Conservation (phyloP, 495 filamentous ascomycete species). For the Penicillium bovifimosum region DNA sequence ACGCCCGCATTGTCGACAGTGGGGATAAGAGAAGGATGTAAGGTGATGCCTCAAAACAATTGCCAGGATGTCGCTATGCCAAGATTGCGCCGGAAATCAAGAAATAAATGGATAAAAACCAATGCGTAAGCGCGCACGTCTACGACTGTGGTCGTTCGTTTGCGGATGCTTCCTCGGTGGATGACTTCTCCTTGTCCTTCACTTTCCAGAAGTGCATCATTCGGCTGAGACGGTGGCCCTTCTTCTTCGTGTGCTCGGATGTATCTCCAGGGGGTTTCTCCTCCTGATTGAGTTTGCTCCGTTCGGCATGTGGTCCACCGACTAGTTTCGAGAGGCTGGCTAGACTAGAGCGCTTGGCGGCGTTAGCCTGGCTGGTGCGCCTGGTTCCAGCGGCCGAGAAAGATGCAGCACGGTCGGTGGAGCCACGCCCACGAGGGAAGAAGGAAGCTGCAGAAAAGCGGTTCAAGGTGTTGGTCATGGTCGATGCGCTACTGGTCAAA, state of each 20-base stretch:
- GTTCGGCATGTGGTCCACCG: slow-evolving; percentile 68
- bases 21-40: slow-evolving; percentile 21
- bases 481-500: slow-evolving; percentile 79
- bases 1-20: slow-evolving; percentile 14
- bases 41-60: slow-evolving; percentile 9
- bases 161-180: slow-evolving; percentile 14
- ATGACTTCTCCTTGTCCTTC: slow-evolving; percentile 42
- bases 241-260: slow-evolving; percentile 61
- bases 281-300: slow-evolving; percentile 76
- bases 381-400: slow-evolving; percentile 61
- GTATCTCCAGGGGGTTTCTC: slow-evolving; percentile 52
- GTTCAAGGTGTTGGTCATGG: slow-evolving; percentile 60
- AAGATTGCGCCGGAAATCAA: slow-evolving; percentile 27
- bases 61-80: slow-evolving; percentile 31
- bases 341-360: slow-evolving; percentile 70
- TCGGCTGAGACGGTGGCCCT: slow-evolving; percentile 68
- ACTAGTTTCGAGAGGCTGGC: slow-evolving; percentile 81
- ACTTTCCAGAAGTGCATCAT: slow-evolving; percentile 82
- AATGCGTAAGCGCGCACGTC: slow-evolving; percentile 4
- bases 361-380: slow-evolving; percentile 42
- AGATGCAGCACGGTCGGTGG: slow-evolving; percentile 61
- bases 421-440: slow-evolving; percentile 40
- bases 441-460: slow-evolving; percentile 42
- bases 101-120: slow-evolving; percentile 21
- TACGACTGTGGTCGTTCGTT: slow-evolving; percentile 19